phyloP scores from a whole-genome alignment of 2,329 filamentous ascomycete genomes.

The Chrysoporthe austroafricana region DNA sequence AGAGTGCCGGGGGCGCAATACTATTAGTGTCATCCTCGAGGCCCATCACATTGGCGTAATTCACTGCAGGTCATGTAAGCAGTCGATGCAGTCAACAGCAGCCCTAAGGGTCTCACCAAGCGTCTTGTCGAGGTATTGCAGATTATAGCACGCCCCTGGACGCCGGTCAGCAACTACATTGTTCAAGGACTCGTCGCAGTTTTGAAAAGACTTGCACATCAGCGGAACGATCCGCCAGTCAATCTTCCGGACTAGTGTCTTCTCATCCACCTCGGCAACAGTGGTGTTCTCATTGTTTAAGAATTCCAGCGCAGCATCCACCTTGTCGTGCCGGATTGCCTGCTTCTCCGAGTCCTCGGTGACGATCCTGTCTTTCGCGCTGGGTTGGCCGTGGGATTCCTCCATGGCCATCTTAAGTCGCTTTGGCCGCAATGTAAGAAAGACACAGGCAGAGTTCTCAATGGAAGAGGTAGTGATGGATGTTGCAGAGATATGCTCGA shows the following conservation, averaged over 20 bases:
- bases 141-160: constrained; percentile 37
- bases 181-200: not conserved
- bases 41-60: constrained; percentile 40
- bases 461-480: not conserved
- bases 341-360: constrained; percentile 25
- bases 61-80: constrained; percentile 30
- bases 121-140: constrained; percentile 39
- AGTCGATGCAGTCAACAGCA: not conserved
- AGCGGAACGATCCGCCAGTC: constrained; percentile 38
- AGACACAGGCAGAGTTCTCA: not conserved
- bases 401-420: constrained; percentile 8
- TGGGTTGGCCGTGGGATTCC: constrained; percentile 6
- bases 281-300: constrained; percentile 15
- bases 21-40: constrained; percentile 36
- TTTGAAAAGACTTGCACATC: constrained; percentile 32
- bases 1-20: not conserved
- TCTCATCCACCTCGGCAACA: constrained; percentile 27
- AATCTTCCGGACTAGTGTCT: constrained; percentile 34
- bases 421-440: not conserved
- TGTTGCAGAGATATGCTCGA: not conserved
- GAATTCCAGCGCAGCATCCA: constrained; percentile 26
- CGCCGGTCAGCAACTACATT: not conserved
- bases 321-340: constrained; percentile 13
- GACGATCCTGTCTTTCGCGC: not conserved
- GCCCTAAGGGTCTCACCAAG: constrained; percentile 30